These are phyloP conservation scores for Plasmopara muralis DNA, from an alignment of 352 stramenopile genomes.

Conservation along the genomic window DNA sequence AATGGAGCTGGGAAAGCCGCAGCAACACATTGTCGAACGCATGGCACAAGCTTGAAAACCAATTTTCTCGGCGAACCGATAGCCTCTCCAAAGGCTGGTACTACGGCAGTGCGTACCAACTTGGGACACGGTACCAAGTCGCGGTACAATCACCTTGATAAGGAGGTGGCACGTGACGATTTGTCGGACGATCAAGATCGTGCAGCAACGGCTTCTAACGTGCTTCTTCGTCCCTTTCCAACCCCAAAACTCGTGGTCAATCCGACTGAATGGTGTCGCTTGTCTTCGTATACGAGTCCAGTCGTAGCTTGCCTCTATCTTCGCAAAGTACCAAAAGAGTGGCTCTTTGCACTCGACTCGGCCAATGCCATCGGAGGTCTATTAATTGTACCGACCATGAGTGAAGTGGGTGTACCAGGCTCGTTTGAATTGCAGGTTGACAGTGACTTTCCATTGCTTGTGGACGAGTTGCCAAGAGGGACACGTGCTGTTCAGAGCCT, in stretches of 20 bases:
- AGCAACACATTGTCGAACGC: conserved; percentile 34
- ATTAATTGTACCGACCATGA: conserved; percentile 70
- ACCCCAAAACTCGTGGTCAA: conserved; percentile 60
- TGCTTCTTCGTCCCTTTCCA: conserved; percentile 24
- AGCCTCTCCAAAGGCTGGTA: conserved; percentile 38
- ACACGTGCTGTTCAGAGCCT: conserved; percentile 67
- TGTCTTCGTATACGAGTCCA: conserved; percentile 54
- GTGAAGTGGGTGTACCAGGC: conserved; percentile 57
- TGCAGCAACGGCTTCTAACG: conserved; percentile 5
- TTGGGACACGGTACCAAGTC: too few species aligned
- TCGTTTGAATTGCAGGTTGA: conserved; percentile 86
- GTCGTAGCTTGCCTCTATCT: conserved; percentile 55
- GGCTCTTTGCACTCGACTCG: conserved; percentile 28
- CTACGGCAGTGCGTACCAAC: conserved; percentile 16
- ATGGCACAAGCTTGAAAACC: conserved; percentile 42
- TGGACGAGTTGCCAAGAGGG: conserved; percentile 48
- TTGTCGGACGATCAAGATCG: conserved; percentile 19
- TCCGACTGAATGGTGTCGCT: conserved; percentile 65
- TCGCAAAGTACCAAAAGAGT: conserved; percentile 57
- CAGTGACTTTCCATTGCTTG: conserved; percentile 59
- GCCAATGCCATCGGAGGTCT: conserved; percentile 33
- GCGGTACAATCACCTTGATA: too few species aligned
- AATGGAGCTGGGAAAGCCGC: conserved; percentile 17
- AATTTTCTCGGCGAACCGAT: conserved; percentile 68
- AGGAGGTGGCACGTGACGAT: conserved; percentile 1